Base-by-base conservation (phyloP, 2,329 filamentous ascomycete genomes). In the Cercospora zeae-maydis region DNA sequence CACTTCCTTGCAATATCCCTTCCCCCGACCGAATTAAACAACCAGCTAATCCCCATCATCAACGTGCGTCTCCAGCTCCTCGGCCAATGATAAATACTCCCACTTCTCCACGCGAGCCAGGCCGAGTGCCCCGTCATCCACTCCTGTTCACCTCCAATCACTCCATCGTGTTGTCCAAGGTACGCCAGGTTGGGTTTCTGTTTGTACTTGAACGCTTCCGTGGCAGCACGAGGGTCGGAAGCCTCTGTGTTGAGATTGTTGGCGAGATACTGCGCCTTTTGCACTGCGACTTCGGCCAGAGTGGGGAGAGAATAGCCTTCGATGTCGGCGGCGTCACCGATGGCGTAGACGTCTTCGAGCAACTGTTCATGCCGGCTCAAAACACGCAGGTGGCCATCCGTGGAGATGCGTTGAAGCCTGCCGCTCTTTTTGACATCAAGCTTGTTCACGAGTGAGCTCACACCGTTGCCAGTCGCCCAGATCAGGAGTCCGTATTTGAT, bases 31-130 rank as follows among this genome's bases (percentile, higher is more conserved):
- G 67, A 68, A 69, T 63, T 68, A 65, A 65, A 72, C 64, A 69
- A n/a, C 71, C 72, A 74, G 59, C 67, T 73, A 19, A 73, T 69
- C 8, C 64, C 66, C 39, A 75, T 74, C 71, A 73, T 73, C 7
- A 71, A 27, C 61, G 67, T 73, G 33, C 70, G 56, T 21, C 73
- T 64, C 72, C 72, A 74, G 33, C 68, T 72, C 36, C 71, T 59
- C 7, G 71, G 69, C 72, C 72, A 75, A 13, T 66, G 63, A 47
- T 72, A 64, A 14, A 67, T 65, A 56, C 67, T 75, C 0, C 76
- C 76, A 52, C 72, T 75, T 53, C 78, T 70, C 79, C 78, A 81
- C 0, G 78, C 78, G 37, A 80, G 36, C 79, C 78, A 81, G 2
- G 79, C 79, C 21, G 70, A 69, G 8, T 73, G 63, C 0, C 78